Evolutionary conservation across 306 rosid species (phyloP), one percentile per base, ranked within the genome.

Genomic region (Corylus heterophylla): DNA sequence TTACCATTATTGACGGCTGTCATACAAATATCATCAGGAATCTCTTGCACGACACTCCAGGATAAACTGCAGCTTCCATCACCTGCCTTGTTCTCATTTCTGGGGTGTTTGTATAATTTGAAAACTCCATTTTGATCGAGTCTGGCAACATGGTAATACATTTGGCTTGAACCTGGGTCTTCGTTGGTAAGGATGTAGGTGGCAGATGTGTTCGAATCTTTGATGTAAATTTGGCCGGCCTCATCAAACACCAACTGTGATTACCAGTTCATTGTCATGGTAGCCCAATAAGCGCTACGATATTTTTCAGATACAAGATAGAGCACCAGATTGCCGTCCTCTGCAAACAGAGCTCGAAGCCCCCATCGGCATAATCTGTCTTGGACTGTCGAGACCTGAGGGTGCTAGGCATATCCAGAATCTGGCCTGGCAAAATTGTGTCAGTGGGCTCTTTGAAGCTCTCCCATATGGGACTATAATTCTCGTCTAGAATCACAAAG

Each of bases 401-500:
- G 31, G 17, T 51, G 1, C 2, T 42, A 1, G 80, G 80, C 27
- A 16, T 75, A 1, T 20, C 39, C 29, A 87, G 54, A 31, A 48
- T 73, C 74, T 81, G 88, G 3, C 83, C 68, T 3, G 86, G 84
- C 73, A 87, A 49, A 54, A 87, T 27, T 3, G 86, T 81, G 51
- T 87, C 88, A 1, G 71, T 69, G 2, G 69, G 82, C 8, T 72
- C 54, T 20, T 76, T 51, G 75, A 84, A 80, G 48, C 87, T 84
- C 69, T 84, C 73, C 87, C 87, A 84, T 18, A 80, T 39, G 22
- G 13, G 45, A 13, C 37, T 62, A 22, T 70, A 73, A 14, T 67
- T 67, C 16, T 27, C 16, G 18, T 56, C 29, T n/a, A 63, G 70
- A 56, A 82, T 71, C 27, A 69, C 77, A 59, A 80, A 77, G 78